These are phyloP conservation scores for Hypoxylon sp. DNA, from an alignment of 2,329 filamentous ascomycete species.

Conservation along the genomic window DNA sequence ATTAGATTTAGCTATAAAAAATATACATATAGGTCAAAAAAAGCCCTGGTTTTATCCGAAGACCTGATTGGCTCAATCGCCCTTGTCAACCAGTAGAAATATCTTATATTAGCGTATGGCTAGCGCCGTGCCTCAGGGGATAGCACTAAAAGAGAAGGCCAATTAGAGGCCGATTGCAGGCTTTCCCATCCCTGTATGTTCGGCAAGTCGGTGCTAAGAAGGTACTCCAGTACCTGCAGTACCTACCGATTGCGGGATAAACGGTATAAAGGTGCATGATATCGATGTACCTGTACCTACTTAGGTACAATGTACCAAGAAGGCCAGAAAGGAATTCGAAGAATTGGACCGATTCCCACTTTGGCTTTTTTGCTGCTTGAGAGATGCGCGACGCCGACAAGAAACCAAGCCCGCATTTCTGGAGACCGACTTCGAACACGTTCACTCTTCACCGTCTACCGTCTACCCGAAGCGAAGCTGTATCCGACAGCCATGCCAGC, in stretches of 20 bases:
- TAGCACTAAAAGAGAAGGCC: slow-evolving; percentile 12
- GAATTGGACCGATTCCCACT: slow-evolving; percentile 23
- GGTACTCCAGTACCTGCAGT: slow-evolving; percentile 6
- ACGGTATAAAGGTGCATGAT: neutral
- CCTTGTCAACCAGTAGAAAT: too few species aligned
- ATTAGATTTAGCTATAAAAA: too few species aligned
- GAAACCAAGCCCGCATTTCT: slow-evolving; percentile 22
- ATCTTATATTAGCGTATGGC: too few species aligned
- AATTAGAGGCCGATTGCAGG: slow-evolving; percentile 33
- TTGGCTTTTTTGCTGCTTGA: neutral
- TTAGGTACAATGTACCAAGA: too few species aligned
- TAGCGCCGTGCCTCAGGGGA: too few species aligned
- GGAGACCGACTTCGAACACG: slow-evolving; percentile 32
- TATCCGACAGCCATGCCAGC: slow-evolving; percentile 49
- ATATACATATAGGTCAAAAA: too few species aligned
- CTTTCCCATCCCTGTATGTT: neutral
- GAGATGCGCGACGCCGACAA: slow-evolving; percentile 26
- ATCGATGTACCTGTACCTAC: slow-evolving; percentile 34
- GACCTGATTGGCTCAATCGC: too few species aligned
- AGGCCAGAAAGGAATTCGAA: slow-evolving; percentile 28
- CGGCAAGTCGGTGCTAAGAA: slow-evolving; percentile 5
- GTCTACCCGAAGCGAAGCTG: slow-evolving; percentile 29
- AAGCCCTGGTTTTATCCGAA: too few species aligned
- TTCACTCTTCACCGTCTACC: slow-evolving; percentile 20
- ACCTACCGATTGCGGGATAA: neutral